Evolutionary conservation across 1,139 yeast genomes (phyloP).

Genomic region (Hansenula lynferdii): DNA sequence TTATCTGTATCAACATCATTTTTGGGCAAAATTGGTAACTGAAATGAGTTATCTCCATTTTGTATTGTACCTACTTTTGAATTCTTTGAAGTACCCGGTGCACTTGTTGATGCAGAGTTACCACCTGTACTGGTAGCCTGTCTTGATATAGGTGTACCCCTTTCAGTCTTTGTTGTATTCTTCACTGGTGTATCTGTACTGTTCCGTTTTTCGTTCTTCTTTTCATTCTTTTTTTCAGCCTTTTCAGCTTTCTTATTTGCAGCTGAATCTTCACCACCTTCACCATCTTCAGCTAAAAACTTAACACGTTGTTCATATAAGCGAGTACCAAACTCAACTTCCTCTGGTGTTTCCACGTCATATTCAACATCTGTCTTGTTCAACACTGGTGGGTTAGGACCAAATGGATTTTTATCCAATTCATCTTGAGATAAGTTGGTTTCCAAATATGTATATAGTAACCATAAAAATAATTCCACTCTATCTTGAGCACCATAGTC

Average conservation of each 20-base stretch:
- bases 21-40: conserved; percentile 9
- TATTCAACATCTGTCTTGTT: conserved; percentile 40
- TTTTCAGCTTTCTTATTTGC: neutral
- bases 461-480: conserved; percentile 76
- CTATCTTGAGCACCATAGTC: conserved; percentile 52
- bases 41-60: neutral
- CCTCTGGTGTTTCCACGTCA: conserved; percentile 70
- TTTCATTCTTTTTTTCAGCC: neutral
- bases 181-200: neutral
- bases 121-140: neutral
- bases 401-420: conserved; percentile 62
- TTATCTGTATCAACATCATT: conserved; percentile 21
- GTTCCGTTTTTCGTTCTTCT: too few species aligned
- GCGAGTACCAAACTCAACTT: conserved; percentile 62
- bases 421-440: conserved; percentile 55
- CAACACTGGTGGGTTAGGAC: conserved; percentile 43
- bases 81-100: too few species aligned
- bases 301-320: conserved; percentile 61
- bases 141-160: neutral
- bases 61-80: neutral
- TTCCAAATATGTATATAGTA: conserved; percentile 74
- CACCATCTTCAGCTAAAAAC: conserved; percentile 38
- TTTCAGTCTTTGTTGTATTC: neutral
- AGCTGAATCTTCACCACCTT: neutral
- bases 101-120: too few species aligned